These are phyloP conservation scores for Phytophthora fragariae DNA, from an alignment of 352 stramenopile genomes.

Conservation along the genomic window DNA sequence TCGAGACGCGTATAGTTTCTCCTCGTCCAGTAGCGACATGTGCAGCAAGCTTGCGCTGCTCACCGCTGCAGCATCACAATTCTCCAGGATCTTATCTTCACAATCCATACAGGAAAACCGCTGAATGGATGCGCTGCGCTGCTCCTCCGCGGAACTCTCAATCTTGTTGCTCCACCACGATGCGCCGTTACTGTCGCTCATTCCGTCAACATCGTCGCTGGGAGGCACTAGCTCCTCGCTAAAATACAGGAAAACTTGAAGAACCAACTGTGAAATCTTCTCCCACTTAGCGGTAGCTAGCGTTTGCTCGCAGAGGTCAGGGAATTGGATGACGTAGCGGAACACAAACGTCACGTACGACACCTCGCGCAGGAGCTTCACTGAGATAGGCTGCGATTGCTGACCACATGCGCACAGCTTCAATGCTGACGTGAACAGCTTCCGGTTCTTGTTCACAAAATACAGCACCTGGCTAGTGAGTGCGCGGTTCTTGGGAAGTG, in stretches of 20 bases:
- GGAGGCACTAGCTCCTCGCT: constrained; percentile 61
- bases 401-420: constrained; percentile 56
- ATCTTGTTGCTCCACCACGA: constrained; percentile 65
- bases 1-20: constrained; percentile 81
- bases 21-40: constrained; percentile 75
- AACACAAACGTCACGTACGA: constrained; percentile 85
- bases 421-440: constrained; percentile 71
- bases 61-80: constrained; percentile 36
- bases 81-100: constrained; percentile 56
- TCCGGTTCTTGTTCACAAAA: constrained; percentile 72
- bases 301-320: constrained; percentile 71
- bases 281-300: constrained; percentile 73
- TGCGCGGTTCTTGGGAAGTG: constrained; percentile 75
- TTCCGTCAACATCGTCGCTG: constrained; percentile 39
- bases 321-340: constrained; percentile 80
- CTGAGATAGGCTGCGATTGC: constrained; percentile 45
- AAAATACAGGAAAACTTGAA: constrained; percentile 76
- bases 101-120: constrained; percentile 48
- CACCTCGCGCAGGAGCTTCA: constrained; percentile 73
- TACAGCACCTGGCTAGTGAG: constrained; percentile 66
- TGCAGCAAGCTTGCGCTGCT: constrained; percentile 52
- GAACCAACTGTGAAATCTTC: constrained; percentile 75
- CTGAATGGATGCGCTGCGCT: constrained; percentile 55
- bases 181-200: constrained; percentile 27
- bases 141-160: constrained; percentile 52